Evolutionary conservation across 1,284 basidiomycete genomes (phyloP).

Genomic region (Waitea zeae): DNA sequence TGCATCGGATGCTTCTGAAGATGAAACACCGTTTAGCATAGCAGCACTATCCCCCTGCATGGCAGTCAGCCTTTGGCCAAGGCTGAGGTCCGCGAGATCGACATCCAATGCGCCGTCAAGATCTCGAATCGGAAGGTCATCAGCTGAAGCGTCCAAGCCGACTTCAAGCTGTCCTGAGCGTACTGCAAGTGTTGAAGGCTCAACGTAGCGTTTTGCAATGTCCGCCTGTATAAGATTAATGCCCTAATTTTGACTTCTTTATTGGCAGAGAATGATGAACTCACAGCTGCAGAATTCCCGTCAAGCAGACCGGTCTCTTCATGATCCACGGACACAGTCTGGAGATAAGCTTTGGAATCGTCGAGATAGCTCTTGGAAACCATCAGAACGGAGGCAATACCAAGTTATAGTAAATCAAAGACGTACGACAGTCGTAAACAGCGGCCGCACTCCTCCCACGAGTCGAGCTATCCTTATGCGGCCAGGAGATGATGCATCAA

Average conservation of each 20-base stretch:
- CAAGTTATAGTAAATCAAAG: no score
- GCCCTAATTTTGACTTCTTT: no score
- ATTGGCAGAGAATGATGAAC: no score
- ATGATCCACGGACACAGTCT: no score
- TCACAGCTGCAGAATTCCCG: no score
- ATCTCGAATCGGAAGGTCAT: slow-evolving; percentile 28
- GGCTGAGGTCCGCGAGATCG: slow-evolving; percentile 75
- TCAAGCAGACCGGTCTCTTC: no score
- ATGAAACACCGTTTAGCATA: slow-evolving; percentile 7
- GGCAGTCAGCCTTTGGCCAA: slow-evolving; percentile 75
- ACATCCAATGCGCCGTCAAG: slow-evolving; percentile 62
- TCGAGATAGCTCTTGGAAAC: no score
- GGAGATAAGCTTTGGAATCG: no score
- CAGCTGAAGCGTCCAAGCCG: slow-evolving; percentile 39
- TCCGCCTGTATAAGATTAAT: no score
- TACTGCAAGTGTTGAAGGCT: slow-evolving; percentile 40
- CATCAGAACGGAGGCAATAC: no score
- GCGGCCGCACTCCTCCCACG: slow-evolving; percentile 45
- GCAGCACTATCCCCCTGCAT: slow-evolving; percentile 32
- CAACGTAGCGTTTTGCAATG: slow-evolving; percentile 44
- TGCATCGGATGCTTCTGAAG: neutral
- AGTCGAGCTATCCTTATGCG: slow-evolving; percentile 42
- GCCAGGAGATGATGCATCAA: no score
- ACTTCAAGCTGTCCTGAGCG: slow-evolving; percentile 45
- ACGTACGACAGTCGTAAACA: slow-evolving; percentile 51